These are phyloP conservation scores for Thielaviopsis populi DNA, from an alignment of 2,329 filamentous ascomycete genomes.

Conservation along the genomic window DNA sequence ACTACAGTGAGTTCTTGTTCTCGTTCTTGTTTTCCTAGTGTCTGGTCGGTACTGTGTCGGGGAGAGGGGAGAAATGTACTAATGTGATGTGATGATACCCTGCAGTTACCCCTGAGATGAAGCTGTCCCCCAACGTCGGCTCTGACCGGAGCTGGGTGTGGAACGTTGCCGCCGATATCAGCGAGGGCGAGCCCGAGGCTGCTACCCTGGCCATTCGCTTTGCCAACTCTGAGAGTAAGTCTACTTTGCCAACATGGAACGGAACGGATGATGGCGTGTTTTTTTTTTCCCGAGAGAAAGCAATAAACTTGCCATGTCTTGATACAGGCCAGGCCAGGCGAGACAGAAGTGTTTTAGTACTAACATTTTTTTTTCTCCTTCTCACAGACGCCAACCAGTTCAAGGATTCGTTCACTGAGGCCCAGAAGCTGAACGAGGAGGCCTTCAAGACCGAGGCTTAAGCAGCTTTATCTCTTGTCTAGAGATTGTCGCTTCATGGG, in stretches of 20 bases:
- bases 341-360: slow-evolving; percentile 16
- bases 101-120: slow-evolving; percentile 92
- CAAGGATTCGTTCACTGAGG: slow-evolving; percentile 95
- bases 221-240: slow-evolving; percentile 89
- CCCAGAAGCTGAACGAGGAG: slow-evolving; percentile 87
- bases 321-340: not conserved
- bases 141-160: slow-evolving; percentile 98
- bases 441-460: slow-evolving; percentile 47
- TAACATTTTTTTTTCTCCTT: slow-evolving; percentile 20
- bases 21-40: not conserved
- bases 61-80: not conserved
- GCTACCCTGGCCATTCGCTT: slow-evolving; percentile 94
- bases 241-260: not conserved
- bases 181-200: slow-evolving; percentile 92
- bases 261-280: not conserved
- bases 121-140: slow-evolving; percentile 92
- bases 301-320: not conserved
- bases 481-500: not conserved
- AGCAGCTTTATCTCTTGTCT: not conserved
- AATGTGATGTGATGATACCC: not conserved
- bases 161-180: slow-evolving; percentile 95
- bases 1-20: slow-evolving; percentile 62
- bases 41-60: too few relatives aligned
- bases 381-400: slow-evolving; percentile 77
- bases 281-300: not conserved